Evolutionary conservation across 2,329 filamentous ascomycete species (phyloP), one percentile per base, ranked within the genome.

Genomic region (Blastomyces percursus): DNA sequence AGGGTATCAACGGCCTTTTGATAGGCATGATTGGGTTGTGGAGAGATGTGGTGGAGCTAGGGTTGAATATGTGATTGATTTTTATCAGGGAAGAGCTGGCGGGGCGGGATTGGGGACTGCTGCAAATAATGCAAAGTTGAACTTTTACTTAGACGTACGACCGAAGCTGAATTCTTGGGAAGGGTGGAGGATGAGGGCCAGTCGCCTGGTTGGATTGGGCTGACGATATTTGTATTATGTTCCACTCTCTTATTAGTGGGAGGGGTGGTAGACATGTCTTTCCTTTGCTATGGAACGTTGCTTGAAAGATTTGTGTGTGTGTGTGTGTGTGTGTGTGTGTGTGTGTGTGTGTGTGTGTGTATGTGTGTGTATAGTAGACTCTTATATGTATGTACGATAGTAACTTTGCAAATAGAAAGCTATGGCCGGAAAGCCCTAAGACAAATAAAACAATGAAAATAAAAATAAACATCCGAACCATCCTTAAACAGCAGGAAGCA

Each of bases 1-100:
- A 61, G 94, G 94, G n/a, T 97, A 96, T 75, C 87, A 88, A 64
- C 81, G 87, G 61, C 94, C 94, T 1, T 99, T 99, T 75, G 94
- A 99, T 77, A 82, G 94, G 35, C 94, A 99, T 74, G 94, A 99
- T 75, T 99, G 94, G 94, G 86, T 96, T 30, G 87, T 99, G 44
- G 92, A 99, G 76, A 82, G 94, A 60, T 97, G 94, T 72, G 93
- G 89, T 24, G 78, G 78, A 7, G 71, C 74, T 63, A 85, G 84
- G 70, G 79, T 99, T 58, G 94, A 97, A 70, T 99, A 99, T 73
- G 88, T 99, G 48, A 99, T 99, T 74, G 94, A 99, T 76, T 99
- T 99, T 70, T 99, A 99, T 73, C 86, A 91, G 5, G 94, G 94
- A 0, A 84, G 80, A 68, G 74, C 80, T 38, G 74, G 75, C 61